Conservation (phyloP, 805 yeast genomes). For the Ogataea nonfermentans region DNA sequence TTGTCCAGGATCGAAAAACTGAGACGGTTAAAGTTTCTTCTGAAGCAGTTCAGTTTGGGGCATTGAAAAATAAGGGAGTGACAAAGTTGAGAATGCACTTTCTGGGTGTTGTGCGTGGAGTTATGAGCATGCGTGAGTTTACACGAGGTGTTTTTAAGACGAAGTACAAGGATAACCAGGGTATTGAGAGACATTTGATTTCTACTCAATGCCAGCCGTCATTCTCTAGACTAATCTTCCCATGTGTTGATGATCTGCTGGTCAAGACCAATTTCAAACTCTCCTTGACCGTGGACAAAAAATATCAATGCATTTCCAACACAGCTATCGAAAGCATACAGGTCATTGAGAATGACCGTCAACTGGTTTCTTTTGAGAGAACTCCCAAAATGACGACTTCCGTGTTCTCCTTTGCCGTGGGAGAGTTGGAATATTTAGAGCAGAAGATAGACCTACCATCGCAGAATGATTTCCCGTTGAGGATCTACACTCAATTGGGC, state of each 20-base stretch:
- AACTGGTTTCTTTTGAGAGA: constrained; percentile 43
- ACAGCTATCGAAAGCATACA: constrained; percentile 34
- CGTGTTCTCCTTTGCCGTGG: constrained; percentile 64
- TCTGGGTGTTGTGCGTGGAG: constrained; percentile 50
- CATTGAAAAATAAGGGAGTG: constrained; percentile 3
- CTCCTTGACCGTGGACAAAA: constrained; percentile 42
- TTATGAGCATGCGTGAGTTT: constrained; percentile 50
- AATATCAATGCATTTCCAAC: constrained; percentile 53
- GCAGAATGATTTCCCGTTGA: constrained; percentile 41
- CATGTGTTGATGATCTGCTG: constrained; percentile 66
- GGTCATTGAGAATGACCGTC: constrained; percentile 21
- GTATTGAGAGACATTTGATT: constrained; percentile 51
- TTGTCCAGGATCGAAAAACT: constrained; percentile 38
- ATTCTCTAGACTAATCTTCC: constrained; percentile 61
- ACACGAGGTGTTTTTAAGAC: constrained; percentile 71
- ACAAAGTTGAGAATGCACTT: constrained; percentile 36
- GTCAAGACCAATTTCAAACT: constrained; percentile 52
- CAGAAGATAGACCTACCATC: constrained; percentile 30
- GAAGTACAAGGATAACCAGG: constrained; percentile 54
- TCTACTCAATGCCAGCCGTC: constrained; percentile 76
- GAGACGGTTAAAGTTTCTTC: constrained; percentile 35
- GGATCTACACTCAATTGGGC: constrained; percentile 56
- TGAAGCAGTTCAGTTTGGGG: constrained; percentile 26
- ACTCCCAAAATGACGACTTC: constrained; percentile 64
- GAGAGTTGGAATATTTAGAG: constrained; percentile 59